Base-by-base conservation (phyloP, 108 stramenopile species). In the Cyclotella sp. region DNA sequence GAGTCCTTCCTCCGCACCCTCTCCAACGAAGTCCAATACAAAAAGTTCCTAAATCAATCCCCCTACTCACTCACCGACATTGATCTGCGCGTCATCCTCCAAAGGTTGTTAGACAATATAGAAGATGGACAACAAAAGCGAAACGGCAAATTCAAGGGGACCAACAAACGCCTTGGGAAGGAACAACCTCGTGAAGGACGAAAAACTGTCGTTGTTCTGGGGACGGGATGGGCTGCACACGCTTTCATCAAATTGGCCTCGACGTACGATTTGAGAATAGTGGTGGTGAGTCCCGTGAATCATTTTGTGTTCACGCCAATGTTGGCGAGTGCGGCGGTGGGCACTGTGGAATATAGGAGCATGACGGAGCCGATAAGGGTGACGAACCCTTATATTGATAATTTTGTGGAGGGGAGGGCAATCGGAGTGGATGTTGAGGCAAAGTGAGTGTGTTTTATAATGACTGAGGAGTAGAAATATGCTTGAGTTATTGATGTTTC, bases 241-340 rank as follows among this genome's bases (percentile, higher is more conserved):
- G 87, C 90, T 9, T 75, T 93, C 34, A 63, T 89, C 53, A 90
- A 93, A 60, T 75, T 89, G 11, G 87, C 85, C 26, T 87, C 88
- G 54, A 76, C 75, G 9, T 63, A 79, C 58, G 88, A 89, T 52
- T 59, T 90, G 18, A 85, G 90, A 0, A 47, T 93, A 21, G 78
- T 91, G 15, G 84, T 90, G 19, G 89, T 91, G 30, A 76, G 72
- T 61, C 90, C 93, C 0, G 67, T 77, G 39, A 90, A 90, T 68
- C 87, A 90, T 63, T 93, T 93, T 77, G 88, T 93, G 19, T 93
- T 93, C 67, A 91, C 91, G 41, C 93, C 93, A 26, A 85, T 93
- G 93, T 55, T 93, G 39, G 89, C 90, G 0, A 79, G 77, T 43
- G 82, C 90, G 1, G 59, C 86, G 13, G 88, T 90, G 14, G 93